Conservation (phyloP, 1,284 basidiomycete genomes). For the Heterobasidion annosum region DNA sequence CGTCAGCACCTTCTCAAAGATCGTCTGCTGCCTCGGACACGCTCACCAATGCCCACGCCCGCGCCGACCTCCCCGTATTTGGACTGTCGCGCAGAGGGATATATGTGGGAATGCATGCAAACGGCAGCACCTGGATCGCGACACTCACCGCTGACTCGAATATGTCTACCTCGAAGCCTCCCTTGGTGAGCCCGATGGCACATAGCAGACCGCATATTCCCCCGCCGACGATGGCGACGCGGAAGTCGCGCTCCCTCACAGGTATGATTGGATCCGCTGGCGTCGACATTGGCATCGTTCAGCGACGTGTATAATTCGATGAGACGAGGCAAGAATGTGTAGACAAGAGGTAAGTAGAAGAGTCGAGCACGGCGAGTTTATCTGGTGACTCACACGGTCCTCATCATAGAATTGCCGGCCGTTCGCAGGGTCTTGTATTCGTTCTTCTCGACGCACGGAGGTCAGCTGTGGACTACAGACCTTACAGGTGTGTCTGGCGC, state of each 20-base stretch:
- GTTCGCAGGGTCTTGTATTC: no score
- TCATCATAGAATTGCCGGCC: no score
- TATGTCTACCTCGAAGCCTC: slow-evolving; percentile 10
- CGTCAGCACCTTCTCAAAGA: background rate
- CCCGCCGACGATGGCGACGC: slow-evolving; percentile 13
- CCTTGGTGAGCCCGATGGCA: slow-evolving; percentile 10
- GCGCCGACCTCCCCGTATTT: slow-evolving; percentile 41
- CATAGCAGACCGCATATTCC: slow-evolving; percentile 12
- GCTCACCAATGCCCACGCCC: slow-evolving; percentile 37
- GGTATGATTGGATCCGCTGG: no score
- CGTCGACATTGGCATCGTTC: no score
- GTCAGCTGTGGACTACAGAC: no score
- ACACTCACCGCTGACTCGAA: slow-evolving; percentile 13
- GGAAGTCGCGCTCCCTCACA: slow-evolving; percentile 6
- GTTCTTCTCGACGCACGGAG: no score
- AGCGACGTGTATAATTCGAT: no score
- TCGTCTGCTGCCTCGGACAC: background rate
- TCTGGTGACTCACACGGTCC: no score
- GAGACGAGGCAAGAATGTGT: no score
- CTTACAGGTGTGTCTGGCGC: no score
- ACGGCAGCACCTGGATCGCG: slow-evolving; percentile 15
- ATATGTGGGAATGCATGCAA: background rate
- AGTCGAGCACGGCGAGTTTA: no score
- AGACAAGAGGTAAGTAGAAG: no score
- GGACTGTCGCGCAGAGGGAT: slow-evolving; percentile 16